A percentile compares a stretch with the other conserved stretches of the same genome.
Evolutionary conservation across 768 basidiomycete species (phyloP).

Genomic region (Podaxis carcinomalis): DNA sequence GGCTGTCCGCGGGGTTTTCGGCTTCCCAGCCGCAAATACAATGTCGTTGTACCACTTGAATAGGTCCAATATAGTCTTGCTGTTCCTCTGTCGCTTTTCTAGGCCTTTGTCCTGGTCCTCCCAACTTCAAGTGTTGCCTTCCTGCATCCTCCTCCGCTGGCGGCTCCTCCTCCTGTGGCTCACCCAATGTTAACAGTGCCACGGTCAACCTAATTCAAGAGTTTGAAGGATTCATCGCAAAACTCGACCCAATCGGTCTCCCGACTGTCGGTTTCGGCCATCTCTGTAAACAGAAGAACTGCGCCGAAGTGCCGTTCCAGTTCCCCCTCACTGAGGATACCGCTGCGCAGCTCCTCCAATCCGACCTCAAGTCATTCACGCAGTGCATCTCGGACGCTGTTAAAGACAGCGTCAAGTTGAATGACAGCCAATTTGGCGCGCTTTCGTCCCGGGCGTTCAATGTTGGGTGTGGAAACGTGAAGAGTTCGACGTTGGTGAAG

Average conservation of each 20-base stretch:
- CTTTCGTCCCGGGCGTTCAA: slow-evolving; percentile 28
- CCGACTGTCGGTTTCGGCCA: slow-evolving; percentile 32
- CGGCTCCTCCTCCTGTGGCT: slow-evolving; percentile 4
- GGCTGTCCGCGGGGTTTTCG: too few species aligned
- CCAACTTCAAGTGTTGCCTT: slow-evolving; percentile 23
- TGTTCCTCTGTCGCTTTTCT: neutral
- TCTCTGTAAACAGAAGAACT: slow-evolving; percentile 18
- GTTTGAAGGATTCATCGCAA: slow-evolving; percentile 28
- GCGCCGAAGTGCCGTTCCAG: slow-evolving; percentile 22
- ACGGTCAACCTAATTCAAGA: slow-evolving; percentile 24
- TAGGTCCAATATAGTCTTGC: too few species aligned
- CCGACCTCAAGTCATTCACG: slow-evolving; percentile 20
- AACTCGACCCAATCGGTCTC: slow-evolving; percentile 29
- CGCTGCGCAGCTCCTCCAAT: slow-evolving; percentile 24
- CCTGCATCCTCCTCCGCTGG: slow-evolving; percentile 6
- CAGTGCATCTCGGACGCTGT: slow-evolving; percentile 23
- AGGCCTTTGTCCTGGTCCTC: slow-evolving; percentile 26
- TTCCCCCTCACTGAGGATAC: slow-evolving; percentile 27
- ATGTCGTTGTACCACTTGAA: too few species aligned
- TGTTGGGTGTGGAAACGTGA: slow-evolving; percentile 23
- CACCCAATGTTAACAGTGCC: slow-evolving; percentile 21
- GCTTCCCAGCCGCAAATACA: too few species aligned
- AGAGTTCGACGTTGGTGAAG: slow-evolving; percentile 23
- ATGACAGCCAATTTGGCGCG: slow-evolving; percentile 30
- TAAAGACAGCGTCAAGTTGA: slow-evolving; percentile 19